Conservation (phyloP, 1,284 basidiomycete species). For the Ceratorhiza oryzae-sativae region DNA sequence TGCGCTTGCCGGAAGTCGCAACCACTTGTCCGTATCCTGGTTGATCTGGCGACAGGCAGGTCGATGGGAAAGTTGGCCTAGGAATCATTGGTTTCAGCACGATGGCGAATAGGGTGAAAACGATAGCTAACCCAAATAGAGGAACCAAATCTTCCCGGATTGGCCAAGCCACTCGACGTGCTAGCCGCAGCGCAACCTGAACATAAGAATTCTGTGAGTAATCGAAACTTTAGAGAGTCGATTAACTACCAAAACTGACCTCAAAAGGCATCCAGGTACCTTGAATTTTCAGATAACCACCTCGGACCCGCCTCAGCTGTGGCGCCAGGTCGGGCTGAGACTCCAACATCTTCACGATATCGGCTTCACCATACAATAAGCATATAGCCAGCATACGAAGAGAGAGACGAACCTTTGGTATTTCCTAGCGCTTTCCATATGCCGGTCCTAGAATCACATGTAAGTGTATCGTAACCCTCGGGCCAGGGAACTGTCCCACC, state of each 20-base stretch:
- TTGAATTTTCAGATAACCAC: conserved; percentile 87
- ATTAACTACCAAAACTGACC: conserved; percentile 54
- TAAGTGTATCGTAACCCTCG: background rate
- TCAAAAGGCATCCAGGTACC: conserved; percentile 91
- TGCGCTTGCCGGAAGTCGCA: conserved; percentile 57
- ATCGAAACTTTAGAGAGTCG: background rate
- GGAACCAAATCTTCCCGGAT: conserved; percentile 83
- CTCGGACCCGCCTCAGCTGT: conserved; percentile 79
- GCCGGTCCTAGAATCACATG: conserved; percentile 74
- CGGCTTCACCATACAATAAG: conserved; percentile 59
- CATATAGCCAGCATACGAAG: conserved; percentile 37
- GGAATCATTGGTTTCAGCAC: conserved; percentile 35
- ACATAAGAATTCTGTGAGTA: background rate
- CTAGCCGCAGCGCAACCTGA: conserved; percentile 73
- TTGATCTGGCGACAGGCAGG: conserved; percentile 80
- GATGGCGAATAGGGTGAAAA: conserved; percentile 13
- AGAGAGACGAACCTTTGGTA: conserved; percentile 68
- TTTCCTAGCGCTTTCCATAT: conserved; percentile 90
- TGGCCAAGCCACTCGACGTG: conserved; percentile 87
- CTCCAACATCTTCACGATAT: conserved; percentile 89
- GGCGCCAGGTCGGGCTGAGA: conserved; percentile 83
- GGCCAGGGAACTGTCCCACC: conserved; percentile 23
- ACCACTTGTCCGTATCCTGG: conserved; percentile 82
- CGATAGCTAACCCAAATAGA: conserved; percentile 70
- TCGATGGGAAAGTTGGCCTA: conserved; percentile 71